Percentiles rank a stretch among this genome's conserved stretches.
These are phyloP conservation scores for Dictyostelium brefeldianum DNA, from an alignment of 78 protist genomes.

Conservation along the genomic window DNA sequence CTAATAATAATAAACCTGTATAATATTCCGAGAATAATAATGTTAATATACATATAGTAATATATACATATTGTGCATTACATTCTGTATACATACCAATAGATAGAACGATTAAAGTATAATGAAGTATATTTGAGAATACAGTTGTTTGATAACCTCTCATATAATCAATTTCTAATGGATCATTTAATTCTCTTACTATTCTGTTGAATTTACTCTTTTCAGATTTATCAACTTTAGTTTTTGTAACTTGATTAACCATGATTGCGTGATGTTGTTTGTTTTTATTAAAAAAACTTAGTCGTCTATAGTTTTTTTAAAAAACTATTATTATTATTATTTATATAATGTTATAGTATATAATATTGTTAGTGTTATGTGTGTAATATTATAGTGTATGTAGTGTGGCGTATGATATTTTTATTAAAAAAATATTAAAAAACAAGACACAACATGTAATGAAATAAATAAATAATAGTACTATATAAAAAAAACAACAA, in stretches of 20 bases:
- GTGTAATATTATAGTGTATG: too few species aligned
- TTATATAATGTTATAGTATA: neutral
- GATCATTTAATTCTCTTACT: neutral
- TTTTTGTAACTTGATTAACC: neutral
- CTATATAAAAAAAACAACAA: too few species aligned
- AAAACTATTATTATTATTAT: neutral
- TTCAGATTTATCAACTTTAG: neutral
- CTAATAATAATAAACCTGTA: constrained; percentile 45
- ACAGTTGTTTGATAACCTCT: constrained; percentile 57
- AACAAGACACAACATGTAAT: too few species aligned
- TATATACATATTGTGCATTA: too few species aligned
- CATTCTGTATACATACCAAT: constrained; percentile 22
- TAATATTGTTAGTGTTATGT: neutral
- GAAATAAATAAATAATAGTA: too few species aligned
- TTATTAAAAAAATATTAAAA: too few species aligned
- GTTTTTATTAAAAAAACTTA: neutral
- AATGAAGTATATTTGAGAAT: constrained; percentile 10
- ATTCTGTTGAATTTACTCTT: neutral
- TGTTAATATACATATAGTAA: too few species aligned
- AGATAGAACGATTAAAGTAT: neutral
- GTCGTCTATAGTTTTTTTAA: neutral
- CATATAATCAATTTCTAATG: constrained; percentile 57
- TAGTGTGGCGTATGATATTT: too few species aligned
- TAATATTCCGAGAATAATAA: too few species aligned
- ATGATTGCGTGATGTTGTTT: neutral